A percentile compares a stretch with the other conserved stretches of the same genome.
phyloP scores from a whole-genome alignment of 768 basidiomycete genomes.

The Termitomyces sp. region DNA sequence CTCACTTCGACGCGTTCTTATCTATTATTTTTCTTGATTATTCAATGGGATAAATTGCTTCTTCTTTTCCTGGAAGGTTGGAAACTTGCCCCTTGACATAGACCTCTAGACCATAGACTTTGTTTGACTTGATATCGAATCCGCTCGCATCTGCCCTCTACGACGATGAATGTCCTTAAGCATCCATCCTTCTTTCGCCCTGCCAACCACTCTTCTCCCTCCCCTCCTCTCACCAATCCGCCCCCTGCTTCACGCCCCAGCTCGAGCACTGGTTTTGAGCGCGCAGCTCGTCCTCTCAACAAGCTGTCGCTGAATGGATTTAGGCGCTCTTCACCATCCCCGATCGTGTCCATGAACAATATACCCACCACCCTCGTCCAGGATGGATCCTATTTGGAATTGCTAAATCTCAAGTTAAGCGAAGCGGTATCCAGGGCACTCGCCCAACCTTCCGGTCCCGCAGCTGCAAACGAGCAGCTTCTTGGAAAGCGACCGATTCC shows the following conservation, averaged over 20 bases:
- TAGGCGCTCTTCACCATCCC: constrained; percentile 49
- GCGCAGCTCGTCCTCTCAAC: constrained; percentile 44
- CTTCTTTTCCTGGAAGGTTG: constrained; percentile 18
- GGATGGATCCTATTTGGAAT: constrained; percentile 77
- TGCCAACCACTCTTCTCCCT: constrained; percentile 58
- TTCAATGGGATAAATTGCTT: constrained; percentile 52
- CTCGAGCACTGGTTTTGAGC: constrained; percentile 34
- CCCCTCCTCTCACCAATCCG: constrained; percentile 30
- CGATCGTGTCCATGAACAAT: constrained; percentile 25
- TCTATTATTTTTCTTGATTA: constrained; percentile 16
- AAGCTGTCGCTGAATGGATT: constrained; percentile 58
- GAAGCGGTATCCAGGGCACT: constrained; percentile 79
- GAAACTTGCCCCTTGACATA: constrained; percentile 19
- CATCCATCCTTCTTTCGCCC: constrained; percentile 64
- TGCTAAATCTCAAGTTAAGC: constrained; percentile 69
- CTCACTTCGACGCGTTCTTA: constrained; percentile 12
- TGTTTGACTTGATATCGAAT: constrained; percentile 4
- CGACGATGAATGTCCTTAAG: constrained; percentile 63
- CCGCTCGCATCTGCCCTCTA: constrained; percentile 12
- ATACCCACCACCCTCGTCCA: constrained; percentile 49
- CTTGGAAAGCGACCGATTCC: constrained; percentile 69
- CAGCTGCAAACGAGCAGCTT: constrained; percentile 45
- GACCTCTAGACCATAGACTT: constrained; percentile 26
- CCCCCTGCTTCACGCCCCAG: constrained; percentile 30
- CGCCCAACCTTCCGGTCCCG: constrained; percentile 55